These are phyloP conservation scores for Achaetomiella virescens DNA, from an alignment of 495 filamentous ascomycete species.

Conservation along the genomic window DNA sequence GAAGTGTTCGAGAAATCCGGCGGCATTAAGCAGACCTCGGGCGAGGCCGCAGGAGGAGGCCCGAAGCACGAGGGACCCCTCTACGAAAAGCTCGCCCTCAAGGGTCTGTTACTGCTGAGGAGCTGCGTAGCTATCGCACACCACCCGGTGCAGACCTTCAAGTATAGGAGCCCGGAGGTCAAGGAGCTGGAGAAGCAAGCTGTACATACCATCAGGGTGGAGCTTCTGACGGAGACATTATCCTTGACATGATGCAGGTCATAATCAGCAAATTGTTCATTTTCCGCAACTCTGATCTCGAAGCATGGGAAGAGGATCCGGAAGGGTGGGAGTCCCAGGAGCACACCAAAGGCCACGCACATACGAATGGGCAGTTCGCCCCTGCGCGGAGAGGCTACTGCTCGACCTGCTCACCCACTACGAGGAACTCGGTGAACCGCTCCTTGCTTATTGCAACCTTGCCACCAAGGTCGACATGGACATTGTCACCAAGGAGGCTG, in stretches of 20 bases:
- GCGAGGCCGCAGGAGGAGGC: slow-evolving; percentile 43
- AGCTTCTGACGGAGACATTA: slow-evolving; percentile 70
- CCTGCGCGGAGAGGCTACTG: slow-evolving; percentile 90
- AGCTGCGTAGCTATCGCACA: slow-evolving; percentile 79
- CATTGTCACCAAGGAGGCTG: slow-evolving; percentile 80
- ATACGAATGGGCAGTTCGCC: slow-evolving; percentile 81
- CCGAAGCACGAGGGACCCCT: slow-evolving; percentile 52
- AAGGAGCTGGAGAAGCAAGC: slow-evolving; percentile 64
- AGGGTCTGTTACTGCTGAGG: slow-evolving; percentile 75
- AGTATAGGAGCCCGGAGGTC: slow-evolving; percentile 62
- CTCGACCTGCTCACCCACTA: slow-evolving; percentile 84
- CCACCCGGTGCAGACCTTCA: slow-evolving; percentile 71
- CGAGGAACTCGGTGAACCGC: slow-evolving; percentile 66
- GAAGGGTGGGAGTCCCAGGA: slow-evolving; percentile 88
- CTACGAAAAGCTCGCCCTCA: slow-evolving; percentile 69
- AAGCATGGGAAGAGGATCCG: slow-evolving; percentile 86
- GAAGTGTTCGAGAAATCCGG: slow-evolving; percentile 55
- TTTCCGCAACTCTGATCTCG: slow-evolving; percentile 75
- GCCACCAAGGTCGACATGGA: slow-evolving; percentile 62
- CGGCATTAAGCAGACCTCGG: slow-evolving; percentile 41
- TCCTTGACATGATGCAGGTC: slow-evolving; percentile 70
- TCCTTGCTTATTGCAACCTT: slow-evolving; percentile 71
- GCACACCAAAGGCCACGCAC: slow-evolving; percentile 68
- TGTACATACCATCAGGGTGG: slow-evolving; percentile 55
- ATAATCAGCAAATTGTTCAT: slow-evolving; percentile 84